Evolutionary conservation across 73 alveolate species (phyloP), one percentile per base, ranked within the genome.

Genomic region (Chromera velia): DNA sequence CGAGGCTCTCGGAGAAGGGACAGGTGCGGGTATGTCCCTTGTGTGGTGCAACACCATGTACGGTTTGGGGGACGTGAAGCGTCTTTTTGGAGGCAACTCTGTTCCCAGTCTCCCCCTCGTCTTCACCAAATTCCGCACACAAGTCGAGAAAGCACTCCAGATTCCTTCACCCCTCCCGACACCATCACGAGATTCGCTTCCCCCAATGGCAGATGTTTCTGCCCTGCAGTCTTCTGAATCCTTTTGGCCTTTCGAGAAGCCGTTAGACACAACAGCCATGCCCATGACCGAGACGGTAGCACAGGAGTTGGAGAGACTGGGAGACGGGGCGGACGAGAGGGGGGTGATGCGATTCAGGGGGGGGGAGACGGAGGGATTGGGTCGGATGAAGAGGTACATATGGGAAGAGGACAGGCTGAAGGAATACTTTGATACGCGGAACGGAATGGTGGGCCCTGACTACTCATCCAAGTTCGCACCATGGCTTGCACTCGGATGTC

Each of bases 401-500:
- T 69, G 78, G 73, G 91, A 75, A 32, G 65, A 83, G 4, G 74
- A 85, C 30, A 22, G 64, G 29, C 84, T 89, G 19, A 88, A 90
- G 40, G 64, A 74, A 32, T 86, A 89, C 81, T 82, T 80, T 10
- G 70, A 85, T 29, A 72, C 89, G 17, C 80, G 90, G 24, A 86
- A 87, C 31, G 74, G 88, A 0, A 79, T 89, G 71, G 78, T 86
- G 47, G 92, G 91, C 0, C 77, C 88, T 22, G 88, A 86, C 75
- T 89, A 86, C 82, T 49, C 87, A 34, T 75, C 91, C 4, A 89
- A 89, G 88, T 33, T 89, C 10, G 70, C 92, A 22, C 92, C 95
- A 1, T 86, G 95, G 95, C 67, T 87, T 45, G 89, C 95, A 34
- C 62, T 67, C 32, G 95, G 95, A 10, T 83, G 89, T 47, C 63